Evolutionary conservation across 352 stramenopile genomes (phyloP).

Genomic region (Globisporangium viniferum): DNA sequence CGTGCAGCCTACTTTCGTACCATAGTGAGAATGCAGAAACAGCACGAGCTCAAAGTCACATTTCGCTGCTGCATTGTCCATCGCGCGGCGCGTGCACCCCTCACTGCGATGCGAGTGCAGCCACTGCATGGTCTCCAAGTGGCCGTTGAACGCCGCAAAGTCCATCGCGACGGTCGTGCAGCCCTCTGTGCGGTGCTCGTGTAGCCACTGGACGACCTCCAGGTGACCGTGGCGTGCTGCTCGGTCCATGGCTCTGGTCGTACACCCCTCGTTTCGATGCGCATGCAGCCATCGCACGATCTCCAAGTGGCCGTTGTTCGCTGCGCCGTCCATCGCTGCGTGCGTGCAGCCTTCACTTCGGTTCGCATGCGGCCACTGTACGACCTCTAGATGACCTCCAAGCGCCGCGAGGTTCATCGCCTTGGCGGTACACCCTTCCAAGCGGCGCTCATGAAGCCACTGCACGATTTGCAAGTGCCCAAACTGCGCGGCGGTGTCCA

Average conservation of each 20-base stretch:
- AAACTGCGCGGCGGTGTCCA: background rate
- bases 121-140: slow-evolving; percentile 7
- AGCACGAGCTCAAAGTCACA: slow-evolving; percentile 10
- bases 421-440: background rate
- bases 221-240: background rate
- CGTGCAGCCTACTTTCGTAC: background rate
- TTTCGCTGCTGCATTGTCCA: background rate
- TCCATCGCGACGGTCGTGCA: slow-evolving; percentile 5
- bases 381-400: background rate
- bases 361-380: slow-evolving; percentile 1
- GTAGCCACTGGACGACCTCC: slow-evolving; percentile 1
- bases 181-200: slow-evolving; percentile 4
- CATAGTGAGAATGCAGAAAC: background rate
- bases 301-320: background rate
- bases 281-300: background rate
- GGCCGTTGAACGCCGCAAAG: background rate
- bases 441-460: background rate
- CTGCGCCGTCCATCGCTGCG: background rate
- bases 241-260: background rate
- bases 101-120: slow-evolving; percentile 2
- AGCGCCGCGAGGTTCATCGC: background rate
- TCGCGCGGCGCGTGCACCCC: slow-evolving; percentile 1
- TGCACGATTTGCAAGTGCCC: background rate
- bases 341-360: background rate
- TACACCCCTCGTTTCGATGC: background rate